phyloP scores from a whole-genome alignment of 441 rosid genomes.

The Pelargonium myrrhifolium region DNA sequence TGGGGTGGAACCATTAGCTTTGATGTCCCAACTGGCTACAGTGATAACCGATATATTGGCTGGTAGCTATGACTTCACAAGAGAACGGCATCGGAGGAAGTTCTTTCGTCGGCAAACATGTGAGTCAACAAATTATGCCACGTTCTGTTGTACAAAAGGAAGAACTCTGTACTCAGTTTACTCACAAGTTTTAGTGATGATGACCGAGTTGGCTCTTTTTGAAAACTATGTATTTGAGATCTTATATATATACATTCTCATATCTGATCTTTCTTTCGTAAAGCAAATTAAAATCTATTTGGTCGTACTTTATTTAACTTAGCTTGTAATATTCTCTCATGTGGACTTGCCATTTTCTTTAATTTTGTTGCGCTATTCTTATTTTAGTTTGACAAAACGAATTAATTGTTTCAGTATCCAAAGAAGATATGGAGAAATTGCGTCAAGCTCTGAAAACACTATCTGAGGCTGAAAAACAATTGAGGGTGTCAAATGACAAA shows the following conservation, averaged over 20 bases:
- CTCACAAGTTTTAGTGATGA: neutral
- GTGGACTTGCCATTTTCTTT: neutral
- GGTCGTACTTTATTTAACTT: neutral
- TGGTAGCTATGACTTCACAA: conserved; percentile 76
- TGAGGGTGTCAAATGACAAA: conserved; percentile 81
- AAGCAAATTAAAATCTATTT: neutral
- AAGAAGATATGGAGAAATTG: conserved; percentile 93
- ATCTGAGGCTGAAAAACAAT: conserved; percentile 94
- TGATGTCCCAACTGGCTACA: conserved; percentile 98
- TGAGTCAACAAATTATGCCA: conserved; percentile 35
- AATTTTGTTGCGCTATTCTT: neutral
- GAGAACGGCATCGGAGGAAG: conserved; percentile 68
- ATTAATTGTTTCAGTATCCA: conserved; percentile 54
- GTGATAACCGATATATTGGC: conserved; percentile 94
- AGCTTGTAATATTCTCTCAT: neutral
- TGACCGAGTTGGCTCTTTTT: neutral
- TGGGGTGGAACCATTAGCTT: conserved; percentile 87
- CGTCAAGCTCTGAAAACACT: conserved; percentile 92
- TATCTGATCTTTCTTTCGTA: neutral
- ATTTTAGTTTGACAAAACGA: neutral
- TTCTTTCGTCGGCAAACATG: conserved; percentile 75
- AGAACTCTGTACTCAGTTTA: conserved; percentile 12
- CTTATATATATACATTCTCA: neutral
- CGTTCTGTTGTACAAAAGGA: conserved; percentile 6
- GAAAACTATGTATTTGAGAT: neutral